Evolutionary conservation across 352 stramenopile species (phyloP), one percentile per base, ranked within the genome.

Genomic region (Phytophthora constricta): DNA sequence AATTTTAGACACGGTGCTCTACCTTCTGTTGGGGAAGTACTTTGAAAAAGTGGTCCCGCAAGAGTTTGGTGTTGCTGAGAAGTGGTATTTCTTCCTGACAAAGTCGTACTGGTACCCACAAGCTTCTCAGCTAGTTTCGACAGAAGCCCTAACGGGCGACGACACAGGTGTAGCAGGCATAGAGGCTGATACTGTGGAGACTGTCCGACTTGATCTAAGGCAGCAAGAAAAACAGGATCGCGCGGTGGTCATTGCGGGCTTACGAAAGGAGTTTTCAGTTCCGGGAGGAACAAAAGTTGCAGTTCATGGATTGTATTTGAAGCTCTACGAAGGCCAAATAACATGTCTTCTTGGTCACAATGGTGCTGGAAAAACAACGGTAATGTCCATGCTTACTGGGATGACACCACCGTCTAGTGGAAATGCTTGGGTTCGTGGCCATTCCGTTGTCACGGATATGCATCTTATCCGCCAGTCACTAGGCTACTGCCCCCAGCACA

Each of bases 401-500:
- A 91, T 94, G 84, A 83, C 76, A 0, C 49, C 74, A 2, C 80
- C 85, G 0, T 82, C 83, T 0, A 80, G 63, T 19, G 87, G 86
- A 13, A 79, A 90, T 46, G 86, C 85, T 5, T 68, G 68, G 46
- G 71, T 95, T 9, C 51, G 78, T n/a, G 87, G 88, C 0, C 50
- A 79, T 47, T 90, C 82, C 2, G 68, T 93, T 31, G 48, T 68
- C 2, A 70, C 74, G 7, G 77, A 98, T 62, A 93, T 99, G 84
- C 49, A 72, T 14, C 37, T 68, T 19, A 93, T 99, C 25, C 92
- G 97, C 2, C 95, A 50, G 46, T 90, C 63, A 33, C 83, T 99
- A 25, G 97, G 97, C 8, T 94, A 99, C 56, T 99, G 98, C 68
- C 89, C 98, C 20, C 98, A 99, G 58, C 94, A 99, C 74, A 97